These are phyloP conservation scores for Globisporangium canariense DNA, from an alignment of 352 stramenopile genomes.

Conservation along the genomic window DNA sequence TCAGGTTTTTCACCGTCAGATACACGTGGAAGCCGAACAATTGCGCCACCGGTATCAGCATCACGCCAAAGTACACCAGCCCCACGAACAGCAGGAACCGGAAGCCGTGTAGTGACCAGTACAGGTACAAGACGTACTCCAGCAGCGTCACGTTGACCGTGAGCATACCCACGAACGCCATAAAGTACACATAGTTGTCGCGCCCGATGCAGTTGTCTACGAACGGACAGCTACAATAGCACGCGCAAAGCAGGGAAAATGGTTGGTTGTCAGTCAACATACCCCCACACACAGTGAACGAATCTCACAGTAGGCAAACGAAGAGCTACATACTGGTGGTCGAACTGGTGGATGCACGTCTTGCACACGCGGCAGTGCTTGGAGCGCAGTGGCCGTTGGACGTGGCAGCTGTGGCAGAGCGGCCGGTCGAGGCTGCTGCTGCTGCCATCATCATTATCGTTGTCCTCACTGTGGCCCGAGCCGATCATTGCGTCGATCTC, in stretches of 20 bases:
- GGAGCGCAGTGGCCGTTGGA: constrained; percentile 67
- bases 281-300: constrained; percentile 16
- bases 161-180: constrained; percentile 56
- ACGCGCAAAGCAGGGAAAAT: neutral
- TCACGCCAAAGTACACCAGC: constrained; percentile 44
- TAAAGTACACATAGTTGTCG: constrained; percentile 94
- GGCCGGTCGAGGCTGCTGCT: constrained; percentile 55
- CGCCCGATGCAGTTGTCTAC: constrained; percentile 98
- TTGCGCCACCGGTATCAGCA: constrained; percentile 50
- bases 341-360: constrained; percentile 94
- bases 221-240: constrained; percentile 88
- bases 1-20: constrained; percentile 66
- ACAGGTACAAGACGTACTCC: constrained; percentile 58
- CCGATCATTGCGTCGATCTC: constrained; percentile 51
- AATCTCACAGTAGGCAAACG: neutral
- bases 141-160: constrained; percentile 41
- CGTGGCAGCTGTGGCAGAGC: constrained; percentile 83
- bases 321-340: constrained; percentile 90
- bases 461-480: constrained; percentile 10
- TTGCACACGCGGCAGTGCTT: constrained; percentile 92
- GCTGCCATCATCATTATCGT: neutral
- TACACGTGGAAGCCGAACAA: constrained; percentile 73
- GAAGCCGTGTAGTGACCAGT: constrained; percentile 43
- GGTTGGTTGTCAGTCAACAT: constrained; percentile 49
- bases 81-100: constrained; percentile 25